Percentiles rank a stretch among this genome's conserved stretches.
Conservation (phyloP, 1,284 basidiomycete species). For the Fomitiporia mediterranea region DNA sequence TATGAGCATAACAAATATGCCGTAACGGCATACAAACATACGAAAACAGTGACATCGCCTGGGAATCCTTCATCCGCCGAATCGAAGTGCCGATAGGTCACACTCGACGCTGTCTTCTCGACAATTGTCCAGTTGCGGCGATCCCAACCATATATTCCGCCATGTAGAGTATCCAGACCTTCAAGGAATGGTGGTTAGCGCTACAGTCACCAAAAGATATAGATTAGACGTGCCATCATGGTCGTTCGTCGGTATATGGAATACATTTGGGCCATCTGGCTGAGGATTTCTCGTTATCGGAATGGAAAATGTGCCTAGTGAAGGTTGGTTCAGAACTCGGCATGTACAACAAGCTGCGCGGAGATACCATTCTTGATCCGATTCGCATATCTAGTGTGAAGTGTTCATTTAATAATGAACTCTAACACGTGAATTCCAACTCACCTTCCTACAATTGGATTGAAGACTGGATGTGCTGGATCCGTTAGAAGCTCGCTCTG, state of each 20-base stretch:
- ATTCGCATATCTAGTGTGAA: constrained; percentile 25
- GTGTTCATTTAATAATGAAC: no score
- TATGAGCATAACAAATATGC: background rate
- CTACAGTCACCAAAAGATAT: background rate
- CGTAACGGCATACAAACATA: constrained; percentile 25
- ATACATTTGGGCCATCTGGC: constrained; percentile 42
- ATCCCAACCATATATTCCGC: constrained; percentile 51
- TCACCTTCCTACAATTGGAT: constrained; percentile 15
- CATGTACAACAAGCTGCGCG: constrained; percentile 21
- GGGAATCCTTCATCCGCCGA: constrained; percentile 51
- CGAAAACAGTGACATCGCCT: constrained; percentile 44
- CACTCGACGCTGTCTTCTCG: constrained; percentile 36
- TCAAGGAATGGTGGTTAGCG: background rate
- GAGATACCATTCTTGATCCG: constrained; percentile 23
- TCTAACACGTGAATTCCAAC: background rate
- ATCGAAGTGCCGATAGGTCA: constrained; percentile 49
- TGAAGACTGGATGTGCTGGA: constrained; percentile 14
- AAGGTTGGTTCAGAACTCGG: background rate
- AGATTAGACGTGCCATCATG: background rate
- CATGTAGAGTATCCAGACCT: constrained; percentile 46
- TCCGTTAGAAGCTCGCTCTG: constrained; percentile 6
- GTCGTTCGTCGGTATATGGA: constrained; percentile 48
- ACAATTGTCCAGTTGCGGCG: constrained; percentile 52
- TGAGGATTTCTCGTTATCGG: constrained; percentile 46
- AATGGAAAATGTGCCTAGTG: constrained; percentile 48